Evolutionary conservation across 2,329 filamentous ascomycete species (phyloP).

Genomic region (Whalleya microplaca): DNA sequence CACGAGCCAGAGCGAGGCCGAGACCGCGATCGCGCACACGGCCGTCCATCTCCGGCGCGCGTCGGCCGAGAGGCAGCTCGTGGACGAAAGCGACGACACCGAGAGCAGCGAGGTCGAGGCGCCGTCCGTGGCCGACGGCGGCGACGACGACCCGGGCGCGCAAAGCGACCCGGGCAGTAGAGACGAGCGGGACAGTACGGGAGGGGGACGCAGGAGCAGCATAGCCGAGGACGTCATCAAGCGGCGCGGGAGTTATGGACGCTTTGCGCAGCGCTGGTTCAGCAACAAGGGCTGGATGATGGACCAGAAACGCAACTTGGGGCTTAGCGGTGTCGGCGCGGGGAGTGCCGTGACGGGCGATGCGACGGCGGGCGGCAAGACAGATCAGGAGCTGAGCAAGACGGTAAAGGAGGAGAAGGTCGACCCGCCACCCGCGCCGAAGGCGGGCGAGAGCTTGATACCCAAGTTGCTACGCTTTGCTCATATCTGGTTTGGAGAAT

Average conservation of each 20-base stretch:
- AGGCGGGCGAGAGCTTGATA: slow-evolving; percentile 61
- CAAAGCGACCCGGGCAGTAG: slow-evolving; percentile 31
- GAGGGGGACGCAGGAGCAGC: slow-evolving; percentile 55
- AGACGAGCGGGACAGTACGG: slow-evolving; percentile 31
- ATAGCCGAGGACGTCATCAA: slow-evolving; percentile 89
- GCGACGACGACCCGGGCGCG: slow-evolving; percentile 37
- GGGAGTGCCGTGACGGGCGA: slow-evolving; percentile 41
- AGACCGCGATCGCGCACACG: slow-evolving; percentile 70
- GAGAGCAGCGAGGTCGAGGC: slow-evolving; percentile 56
- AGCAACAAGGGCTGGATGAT: slow-evolving; percentile 80
- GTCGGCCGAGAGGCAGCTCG: slow-evolving; percentile 22
- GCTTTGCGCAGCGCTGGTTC: slow-evolving; percentile 92
- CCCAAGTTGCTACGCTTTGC: slow-evolving; percentile 85
- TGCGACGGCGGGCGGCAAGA: slow-evolving; percentile 31
- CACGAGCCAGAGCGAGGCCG: slow-evolving; percentile 74
- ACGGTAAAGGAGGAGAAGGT: slow-evolving; percentile 34
- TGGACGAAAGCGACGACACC: slow-evolving; percentile 42
- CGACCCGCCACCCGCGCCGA: slow-evolving; percentile 28
- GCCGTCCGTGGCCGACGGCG: slow-evolving; percentile 38
- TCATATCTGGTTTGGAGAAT: slow-evolving; percentile 80
- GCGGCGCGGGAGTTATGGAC: slow-evolving; percentile 80
- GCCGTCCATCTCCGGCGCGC: slow-evolving; percentile 45
- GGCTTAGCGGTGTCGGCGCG: slow-evolving; percentile 56
- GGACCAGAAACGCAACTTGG: slow-evolving; percentile 70
- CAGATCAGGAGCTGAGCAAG: slow-evolving; percentile 34